Base-by-base conservation (phyloP, 2,329 filamentous ascomycete species). In the Anisogramma anomala region DNA sequence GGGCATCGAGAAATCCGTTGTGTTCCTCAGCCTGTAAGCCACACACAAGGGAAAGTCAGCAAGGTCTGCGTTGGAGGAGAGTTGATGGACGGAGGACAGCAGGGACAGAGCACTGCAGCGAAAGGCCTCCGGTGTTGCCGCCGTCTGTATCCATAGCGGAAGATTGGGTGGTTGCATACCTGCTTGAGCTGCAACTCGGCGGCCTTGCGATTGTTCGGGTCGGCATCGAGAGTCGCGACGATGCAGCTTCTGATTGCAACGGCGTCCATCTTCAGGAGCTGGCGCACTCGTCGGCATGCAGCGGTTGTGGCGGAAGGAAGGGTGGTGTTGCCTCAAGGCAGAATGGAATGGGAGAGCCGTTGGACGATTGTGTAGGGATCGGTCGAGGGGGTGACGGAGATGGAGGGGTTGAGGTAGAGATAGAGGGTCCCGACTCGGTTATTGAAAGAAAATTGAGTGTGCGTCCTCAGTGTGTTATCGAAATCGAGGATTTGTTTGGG, bases 1-100 rank as follows among this genome's bases (percentile, higher is more conserved):
- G 77, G 53, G 85, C 84, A 62, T 91, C 84, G 59, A 84, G 82
- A 63, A 98, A 96, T 51, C 88, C 88, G 47, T 83, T 72, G 62
- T 88, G 81, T 53, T 85, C 79, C 68, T 96, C 89, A 59, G 91
- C 86, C 87, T 95, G 58, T 28, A 47, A 42, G 23, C 34, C 42
- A 36, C 18, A 42, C 31, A 45, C 26, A 46, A 36, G 35, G 46
- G 35, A 17, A 32, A 45, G 49, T 53, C 46, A 53, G 52, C 43
- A 42, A 47, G 20, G 32, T 23, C 41, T 31, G 43, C 33, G 26
- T 28, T 26, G 45, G 23, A 37, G 45, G 34, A 14, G n/a, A 8
- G 19, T 19, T 14, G 33, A 28, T 22, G 25, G 19, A 20, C 33
- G 28, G 22, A 32, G 6, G 28, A 38, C 25, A 28, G 20, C 27